Evolutionary conservation across 148 eudicot genomes (phyloP).

Genomic region (Arctostaphylos glauca): DNA sequence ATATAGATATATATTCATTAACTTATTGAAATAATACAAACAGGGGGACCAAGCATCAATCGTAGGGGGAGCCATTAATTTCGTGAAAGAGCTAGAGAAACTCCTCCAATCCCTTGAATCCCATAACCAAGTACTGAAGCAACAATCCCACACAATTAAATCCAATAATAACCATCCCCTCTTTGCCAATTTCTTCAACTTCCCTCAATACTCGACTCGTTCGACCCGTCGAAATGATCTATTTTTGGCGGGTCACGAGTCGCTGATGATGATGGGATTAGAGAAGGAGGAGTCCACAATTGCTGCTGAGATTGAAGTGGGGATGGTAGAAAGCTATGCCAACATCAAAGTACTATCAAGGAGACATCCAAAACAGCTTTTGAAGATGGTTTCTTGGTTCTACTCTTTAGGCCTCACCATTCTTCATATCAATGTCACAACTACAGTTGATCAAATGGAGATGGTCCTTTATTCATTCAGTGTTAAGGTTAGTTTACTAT

Average conservation of each 20-base stretch:
- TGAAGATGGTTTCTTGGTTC: slow-evolving; percentile 34
- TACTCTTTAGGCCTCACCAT: slow-evolving; percentile 33
- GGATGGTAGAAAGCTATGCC: slow-evolving; percentile 48
- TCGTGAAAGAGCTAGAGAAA: slow-evolving; percentile 61
- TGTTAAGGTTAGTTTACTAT: slow-evolving; percentile 39
- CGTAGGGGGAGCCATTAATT: slow-evolving; percentile 62
- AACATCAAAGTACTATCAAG: slow-evolving; percentile 36
- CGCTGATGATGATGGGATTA: slow-evolving; percentile 1
- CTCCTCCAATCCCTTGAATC: slow-evolving; percentile 42
- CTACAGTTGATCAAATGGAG: slow-evolving; percentile 35
- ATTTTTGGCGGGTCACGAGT: neutral
- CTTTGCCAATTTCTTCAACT: slow-evolving; percentile 45
- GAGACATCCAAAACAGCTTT: slow-evolving; percentile 44
- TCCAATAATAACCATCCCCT: neutral
- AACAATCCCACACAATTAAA: neutral
- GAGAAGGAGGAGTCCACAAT: slow-evolving; percentile 10
- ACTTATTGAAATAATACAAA: too few species aligned
- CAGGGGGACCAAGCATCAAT: slow-evolving; percentile 76
- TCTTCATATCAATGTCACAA: slow-evolving; percentile 47
- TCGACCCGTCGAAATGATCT: neutral
- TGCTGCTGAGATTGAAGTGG: slow-evolving; percentile 56
- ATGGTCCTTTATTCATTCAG: slow-evolving; percentile 45
- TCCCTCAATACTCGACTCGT: slow-evolving; percentile 48
- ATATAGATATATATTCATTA: too few species aligned
- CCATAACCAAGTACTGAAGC: slow-evolving; percentile 17